A percentile compares a stretch with the other conserved stretches of the same genome.
phyloP scores from a whole-genome alignment of 2,329 filamentous ascomycete genomes.

The Pseudodiploospora longispora region DNA sequence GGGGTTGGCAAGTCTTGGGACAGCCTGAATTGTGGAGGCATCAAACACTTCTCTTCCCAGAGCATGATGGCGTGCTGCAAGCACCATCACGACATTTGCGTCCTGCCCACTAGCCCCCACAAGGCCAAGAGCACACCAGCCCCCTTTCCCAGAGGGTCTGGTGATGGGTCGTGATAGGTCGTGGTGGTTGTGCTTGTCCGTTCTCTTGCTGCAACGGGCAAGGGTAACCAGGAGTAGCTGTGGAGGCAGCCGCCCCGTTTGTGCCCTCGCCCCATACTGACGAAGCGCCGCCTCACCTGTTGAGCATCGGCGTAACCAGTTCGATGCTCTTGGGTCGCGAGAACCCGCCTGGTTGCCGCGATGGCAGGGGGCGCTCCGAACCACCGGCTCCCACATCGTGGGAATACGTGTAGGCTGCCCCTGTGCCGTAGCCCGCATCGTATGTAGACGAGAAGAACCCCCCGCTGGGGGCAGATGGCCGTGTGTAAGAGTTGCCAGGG shows the following conservation, averaged over 20 bases:
- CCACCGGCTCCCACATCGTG: conserved; percentile 21
- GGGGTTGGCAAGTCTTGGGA: too few species aligned
- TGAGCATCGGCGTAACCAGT: conserved; percentile 52
- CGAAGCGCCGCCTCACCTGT: conserved; percentile 28
- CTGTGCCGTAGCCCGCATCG: conserved; percentile 32
- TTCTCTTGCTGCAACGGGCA: neutral
- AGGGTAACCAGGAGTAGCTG: too few species aligned
- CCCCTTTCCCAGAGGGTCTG: neutral
- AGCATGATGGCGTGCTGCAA: conserved; percentile 3
- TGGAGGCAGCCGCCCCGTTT: too few species aligned
- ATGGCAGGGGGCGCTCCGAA: conserved; percentile 49
- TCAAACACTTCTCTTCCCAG: neutral
- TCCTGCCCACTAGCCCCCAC: conserved; percentile 2
- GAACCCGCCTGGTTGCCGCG: conserved; percentile 45
- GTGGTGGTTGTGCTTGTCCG: neutral
- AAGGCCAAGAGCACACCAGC: neutral
- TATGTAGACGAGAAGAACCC: conserved; percentile 45
- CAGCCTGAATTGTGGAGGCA: conserved; percentile 5
- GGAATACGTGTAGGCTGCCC: conserved; percentile 28
- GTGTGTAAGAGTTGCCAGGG: conserved; percentile 44
- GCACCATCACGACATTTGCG: conserved; percentile 5
- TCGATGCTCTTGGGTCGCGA: conserved; percentile 55
- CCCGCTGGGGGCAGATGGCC: conserved; percentile 21
- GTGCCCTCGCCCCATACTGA: conserved; percentile 2
- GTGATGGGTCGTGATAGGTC: neutral